Evolutionary conservation across 768 basidiomycete species (phyloP).

Genomic region (Lyophyllum semitale): DNA sequence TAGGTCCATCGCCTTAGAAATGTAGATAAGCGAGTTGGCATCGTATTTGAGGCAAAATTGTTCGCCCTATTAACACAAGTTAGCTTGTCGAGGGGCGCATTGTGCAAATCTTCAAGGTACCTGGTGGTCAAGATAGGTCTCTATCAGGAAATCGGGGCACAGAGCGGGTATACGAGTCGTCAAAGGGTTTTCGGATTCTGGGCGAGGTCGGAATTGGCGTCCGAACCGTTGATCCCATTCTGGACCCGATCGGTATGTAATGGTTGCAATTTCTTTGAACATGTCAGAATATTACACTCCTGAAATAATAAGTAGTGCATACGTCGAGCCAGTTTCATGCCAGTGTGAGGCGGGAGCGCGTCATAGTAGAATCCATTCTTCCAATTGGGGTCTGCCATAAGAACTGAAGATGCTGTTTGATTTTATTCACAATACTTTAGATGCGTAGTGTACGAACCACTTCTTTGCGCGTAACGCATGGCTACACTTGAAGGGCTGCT

Average conservation of each 20-base stretch:
- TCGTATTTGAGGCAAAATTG: conserved; percentile 99
- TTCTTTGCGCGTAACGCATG: conserved; percentile 94
- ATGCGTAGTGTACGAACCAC: conserved; percentile 58
- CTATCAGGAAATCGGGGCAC: conserved; percentile 97
- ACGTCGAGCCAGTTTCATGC: conserved; percentile 99
- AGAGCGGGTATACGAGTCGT: conserved; percentile 64
- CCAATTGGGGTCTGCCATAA: conserved; percentile 99
- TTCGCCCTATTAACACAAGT: conserved; percentile 65
- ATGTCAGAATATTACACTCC: background rate
- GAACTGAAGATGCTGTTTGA: conserved; percentile 51
- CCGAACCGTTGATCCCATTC: conserved; percentile 99
- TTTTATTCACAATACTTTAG: conserved; percentile 1
- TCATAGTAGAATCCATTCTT: conserved; percentile 99
- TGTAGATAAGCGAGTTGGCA: conserved; percentile 97
- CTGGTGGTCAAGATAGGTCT: conserved; percentile 97
- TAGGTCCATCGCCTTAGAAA: conserved; percentile 99
- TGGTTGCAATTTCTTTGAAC: conserved; percentile 90
- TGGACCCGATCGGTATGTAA: conserved; percentile 97
- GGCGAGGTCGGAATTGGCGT: conserved; percentile 58
- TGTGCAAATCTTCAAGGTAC: conserved; percentile 67
- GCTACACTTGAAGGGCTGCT: conserved; percentile 92
- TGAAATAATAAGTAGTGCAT: conserved; percentile 12
- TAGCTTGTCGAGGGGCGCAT: conserved; percentile 35
- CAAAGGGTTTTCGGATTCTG: conserved; percentile 34
- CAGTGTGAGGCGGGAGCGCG: conserved; percentile 90